Evolutionary conservation across 1,139 yeast species (phyloP), one percentile per base, ranked within the genome.

Genomic region (Hyphopichia burtonii): DNA sequence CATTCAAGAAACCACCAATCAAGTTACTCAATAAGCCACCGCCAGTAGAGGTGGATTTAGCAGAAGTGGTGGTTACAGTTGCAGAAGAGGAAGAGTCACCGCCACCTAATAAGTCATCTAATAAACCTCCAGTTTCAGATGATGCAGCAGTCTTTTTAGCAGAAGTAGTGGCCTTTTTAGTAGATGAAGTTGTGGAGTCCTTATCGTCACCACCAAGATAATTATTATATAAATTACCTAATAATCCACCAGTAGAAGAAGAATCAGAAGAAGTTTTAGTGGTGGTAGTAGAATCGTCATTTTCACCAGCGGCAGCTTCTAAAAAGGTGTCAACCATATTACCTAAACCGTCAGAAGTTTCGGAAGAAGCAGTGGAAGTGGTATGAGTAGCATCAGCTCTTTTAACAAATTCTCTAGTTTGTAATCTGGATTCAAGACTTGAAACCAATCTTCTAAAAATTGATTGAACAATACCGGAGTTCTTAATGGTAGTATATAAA

Each of bases 401-500:
- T n/a, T 16, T 12, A 17, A 38, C 36, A 15, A n/a, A 38, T 28
- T 22, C 31, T 32, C 23, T n/a, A 31, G 23, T 23, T 11, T 11
- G 17, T 18, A 16, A 34, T 19, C 58, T 39, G 57, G 45, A 31
- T 53, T 51, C 34, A 56, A 48, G 3, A 58, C 61, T 37, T 46
- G 52, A 38, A 58, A 56, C 44, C 15, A 57, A 47, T 14, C 47
- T 45, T 16, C 42, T 35, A 40, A 58, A 52, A 18, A 63, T 42
- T 15, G 50, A 47, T 15, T 52, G 43, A 43, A 61, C 56, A 41
- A 56, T 36, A 36, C 63, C 63, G 19, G 65, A 58, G 39, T 55
- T 54, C 46, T 63, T 63, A 38, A 66, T 48, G 18, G 59, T 49
- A 28, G 49, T 48, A 43, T 53, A 58, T 37, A 66, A 41, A 7